Base-by-base conservation (phyloP, 2,329 filamentous ascomycete species). In the Daldinia eschscholtzii region DNA sequence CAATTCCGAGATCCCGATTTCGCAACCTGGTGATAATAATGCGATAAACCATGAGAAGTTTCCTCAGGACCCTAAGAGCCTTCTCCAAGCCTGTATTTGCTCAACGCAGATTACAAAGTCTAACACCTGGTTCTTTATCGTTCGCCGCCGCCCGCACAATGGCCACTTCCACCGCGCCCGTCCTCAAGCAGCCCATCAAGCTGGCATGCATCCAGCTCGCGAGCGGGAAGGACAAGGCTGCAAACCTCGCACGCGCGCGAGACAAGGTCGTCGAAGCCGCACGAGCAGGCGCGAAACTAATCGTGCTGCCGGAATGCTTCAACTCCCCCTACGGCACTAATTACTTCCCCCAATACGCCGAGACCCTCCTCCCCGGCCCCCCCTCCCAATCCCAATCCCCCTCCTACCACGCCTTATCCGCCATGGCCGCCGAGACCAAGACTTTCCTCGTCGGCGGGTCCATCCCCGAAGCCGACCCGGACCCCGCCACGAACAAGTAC, bases 241-340 rank as follows among this genome's bases (percentile, higher is more conserved):
- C 87, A 73, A 99, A 99, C 82, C 93, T 99, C 70, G 79, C 86
- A 23, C 91, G 91, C 79, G 95, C 96, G 12, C 91, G 92, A 64
- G 85, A 86, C 48, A 94, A 96, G 79, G 94, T 98, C 65, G 87
- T 93, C 70, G 90, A 93, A 79, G 95, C 96, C 4, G 91, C 93
- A 26, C 80, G 84, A 28, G 83, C 83, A 3, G 95, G 95, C 73
- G 93, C 95, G 67, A 89, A 92, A 64, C 89, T 99, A 67, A 91
- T 98, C 72, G 93, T 98, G 37, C 88, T 99, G 18, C 96, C 96
- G 39, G 96, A 99, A 84, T 99, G 96, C 86, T 99, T 99, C 89
- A 99, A 99, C 85, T 97, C 93, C 46, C 96, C 96, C 7, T 99
- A 99, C 81, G 96, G 96, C 73, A 94, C 90, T 73, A 81, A 93